Percentiles rank a stretch among this genome's conserved stretches.
Conservation (phyloP, 2,329 filamentous ascomycete genomes). For the Diaporthe destruens region DNA sequence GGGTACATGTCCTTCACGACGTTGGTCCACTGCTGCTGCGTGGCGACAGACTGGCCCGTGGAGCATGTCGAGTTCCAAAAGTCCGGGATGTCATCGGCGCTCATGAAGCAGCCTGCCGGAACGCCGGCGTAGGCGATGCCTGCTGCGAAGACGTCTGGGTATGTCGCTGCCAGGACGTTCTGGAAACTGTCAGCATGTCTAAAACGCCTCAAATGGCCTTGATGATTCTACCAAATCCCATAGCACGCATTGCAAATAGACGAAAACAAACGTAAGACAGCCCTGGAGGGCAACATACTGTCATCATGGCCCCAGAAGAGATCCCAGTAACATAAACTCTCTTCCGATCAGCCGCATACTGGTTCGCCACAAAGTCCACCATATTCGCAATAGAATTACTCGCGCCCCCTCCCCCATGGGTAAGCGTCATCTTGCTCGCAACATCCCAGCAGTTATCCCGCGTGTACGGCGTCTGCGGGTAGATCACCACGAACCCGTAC, state of each 20-base stretch:
- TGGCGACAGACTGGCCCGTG: constrained; percentile 57
- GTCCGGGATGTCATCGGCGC: constrained; percentile 52
- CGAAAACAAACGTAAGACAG: too few species aligned
- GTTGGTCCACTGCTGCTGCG: constrained; percentile 62
- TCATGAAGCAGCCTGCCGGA: constrained; percentile 59
- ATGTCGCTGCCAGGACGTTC: constrained; percentile 58
- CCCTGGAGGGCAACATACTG: constrained; percentile 50
- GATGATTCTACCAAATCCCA: too few species aligned
- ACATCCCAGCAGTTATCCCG: constrained; percentile 72
- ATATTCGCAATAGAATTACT: constrained; percentile 69
- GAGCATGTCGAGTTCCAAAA: constrained; percentile 67
- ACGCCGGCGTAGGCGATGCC: constrained; percentile 59
- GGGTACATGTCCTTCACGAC: constrained; percentile 61
- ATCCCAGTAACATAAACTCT: constrained; percentile 67
- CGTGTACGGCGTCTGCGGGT: constrained; percentile 60
- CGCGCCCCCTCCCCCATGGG: constrained; percentile 69
- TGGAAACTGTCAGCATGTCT: constrained; percentile 42
- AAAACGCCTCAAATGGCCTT: too few species aligned
- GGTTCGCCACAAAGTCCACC: constrained; percentile 44
- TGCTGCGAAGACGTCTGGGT: constrained; percentile 62
- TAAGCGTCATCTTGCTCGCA: constrained; percentile 61
- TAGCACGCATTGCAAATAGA: too few species aligned
- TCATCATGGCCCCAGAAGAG: constrained; percentile 65
- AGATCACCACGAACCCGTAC: constrained; percentile 64
- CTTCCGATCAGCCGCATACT: constrained; percentile 62